A percentile compares a stretch with the other conserved stretches of the same genome.
phyloP scores from a whole-genome alignment of 2,329 filamentous ascomycete genomes.

The Talaromyces sp. region DNA sequence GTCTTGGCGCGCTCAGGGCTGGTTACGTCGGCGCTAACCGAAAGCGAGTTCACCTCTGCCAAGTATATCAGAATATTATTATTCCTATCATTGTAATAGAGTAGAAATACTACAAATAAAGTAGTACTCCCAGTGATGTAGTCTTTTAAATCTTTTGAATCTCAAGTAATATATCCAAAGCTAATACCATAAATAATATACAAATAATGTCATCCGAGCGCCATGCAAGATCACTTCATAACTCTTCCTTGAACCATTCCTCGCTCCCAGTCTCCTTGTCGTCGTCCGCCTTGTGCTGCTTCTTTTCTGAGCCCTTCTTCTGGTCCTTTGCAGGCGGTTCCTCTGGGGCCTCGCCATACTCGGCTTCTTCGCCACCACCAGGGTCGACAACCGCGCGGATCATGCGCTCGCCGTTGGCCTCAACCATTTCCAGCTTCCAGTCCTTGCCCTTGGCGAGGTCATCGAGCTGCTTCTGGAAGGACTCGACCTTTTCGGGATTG shows the following conservation, averaged over 20 bases:
- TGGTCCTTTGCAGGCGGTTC: neutral
- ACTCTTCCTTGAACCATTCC: conserved; percentile 18
- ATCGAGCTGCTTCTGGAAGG: conserved; percentile 62
- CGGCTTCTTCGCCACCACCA: conserved; percentile 48
- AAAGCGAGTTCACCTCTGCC: too few relatives aligned
- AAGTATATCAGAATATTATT: too few relatives aligned
- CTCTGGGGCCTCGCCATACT: conserved; percentile 19
- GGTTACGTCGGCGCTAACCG: neutral
- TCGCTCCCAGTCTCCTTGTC: conserved; percentile 15
- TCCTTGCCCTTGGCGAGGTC: conserved; percentile 62
- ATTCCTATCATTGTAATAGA: too few relatives aligned
- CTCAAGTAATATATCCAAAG: too few relatives aligned
- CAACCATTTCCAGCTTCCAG: conserved; percentile 77
- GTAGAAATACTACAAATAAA: too few relatives aligned
- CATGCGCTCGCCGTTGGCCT: conserved; percentile 59
- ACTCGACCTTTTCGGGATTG: conserved; percentile 60
- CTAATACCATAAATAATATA: neutral
- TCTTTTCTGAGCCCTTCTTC: neutral
- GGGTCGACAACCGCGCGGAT: conserved; percentile 64
- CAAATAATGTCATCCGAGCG: neutral
- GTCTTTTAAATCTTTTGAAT: too few relatives aligned
- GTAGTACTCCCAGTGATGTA: too few relatives aligned
- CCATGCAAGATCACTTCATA: conserved; percentile 1
- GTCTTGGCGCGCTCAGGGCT: neutral
- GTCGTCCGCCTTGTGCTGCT: conserved; percentile 13